Evolutionary conservation across 352 stramenopile genomes (phyloP), one percentile per base, ranked within the genome.

Genomic region (Globisporangium acanthophoron): DNA sequence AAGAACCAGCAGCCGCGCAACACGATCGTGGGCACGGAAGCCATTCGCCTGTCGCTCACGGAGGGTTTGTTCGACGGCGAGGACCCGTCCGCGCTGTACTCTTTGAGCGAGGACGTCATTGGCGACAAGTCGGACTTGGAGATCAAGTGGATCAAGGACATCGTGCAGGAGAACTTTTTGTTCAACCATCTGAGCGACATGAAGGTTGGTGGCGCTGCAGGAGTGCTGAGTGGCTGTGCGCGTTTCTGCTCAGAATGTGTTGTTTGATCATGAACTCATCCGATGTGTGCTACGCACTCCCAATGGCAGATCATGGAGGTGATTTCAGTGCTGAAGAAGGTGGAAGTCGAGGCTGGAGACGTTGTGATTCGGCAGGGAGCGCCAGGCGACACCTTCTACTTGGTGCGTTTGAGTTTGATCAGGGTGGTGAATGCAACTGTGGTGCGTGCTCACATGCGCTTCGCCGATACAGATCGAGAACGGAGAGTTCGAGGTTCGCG

Each of bases 331-430:
- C 76, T 98, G 52, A 88, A 94, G 64, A 87, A 83, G 37, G 58
- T 91, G 7, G 66, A 84, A 31, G 89, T 97, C 27, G 83, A 87
- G 24, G 67, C 74, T 37, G 92, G 92, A 7, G 80, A 97, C 47
- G 71, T 97, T 52, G 85, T 98, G 46, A 97, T 98, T 67, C 80
- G 74, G 37, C 92, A 98, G 76, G 90, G 92, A 40, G 81, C 97
- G 33, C 74, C 94, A 41, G 94, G 94, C 2, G 87, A 98, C 61
- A 96, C 85, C 13, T 98, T 98, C 54, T 98, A 97, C 65, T 65
- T 98, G 61, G 89, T 98, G 73, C 39, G 62, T 48, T 24, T 1
- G 18, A 12, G 15, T 16, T 9, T 40, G 33, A 9, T 37, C 33
- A 37, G 33, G 33, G 6, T 1, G 24, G 47, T 21, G 29, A 43